Percentiles rank a stretch among this genome's conserved stretches.
Conservation (phyloP, 352 stramenopile genomes). For the Pythium pectinolyticum region DNA sequence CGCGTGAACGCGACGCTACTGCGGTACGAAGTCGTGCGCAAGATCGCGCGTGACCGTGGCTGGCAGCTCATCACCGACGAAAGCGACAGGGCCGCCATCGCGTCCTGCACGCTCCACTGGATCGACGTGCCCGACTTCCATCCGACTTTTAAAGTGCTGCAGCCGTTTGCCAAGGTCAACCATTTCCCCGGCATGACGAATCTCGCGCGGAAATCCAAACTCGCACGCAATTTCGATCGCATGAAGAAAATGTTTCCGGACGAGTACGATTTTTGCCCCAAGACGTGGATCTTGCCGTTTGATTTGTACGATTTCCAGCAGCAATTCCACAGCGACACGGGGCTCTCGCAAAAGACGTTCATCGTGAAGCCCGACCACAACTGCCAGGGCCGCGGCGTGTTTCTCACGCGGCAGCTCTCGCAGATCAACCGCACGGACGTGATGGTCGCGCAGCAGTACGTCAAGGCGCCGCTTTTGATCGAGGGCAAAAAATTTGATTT, state of each 20-base stretch:
- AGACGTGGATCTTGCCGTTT: slow-evolving; percentile 96
- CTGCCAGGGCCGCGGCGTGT: slow-evolving; percentile 92
- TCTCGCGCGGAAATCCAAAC: slow-evolving; percentile 93
- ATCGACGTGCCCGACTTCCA: slow-evolving; percentile 93
- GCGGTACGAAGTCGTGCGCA: slow-evolving; percentile 82
- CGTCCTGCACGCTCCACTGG: slow-evolving; percentile 92
- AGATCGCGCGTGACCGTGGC: slow-evolving; percentile 69
- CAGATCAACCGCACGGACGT: slow-evolving; percentile 88
- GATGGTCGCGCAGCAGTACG: slow-evolving; percentile 87
- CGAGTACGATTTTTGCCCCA: slow-evolving; percentile 94
- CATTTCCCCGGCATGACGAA: slow-evolving; percentile 96
- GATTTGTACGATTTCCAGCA: slow-evolving; percentile 92
- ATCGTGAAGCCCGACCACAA: slow-evolving; percentile 95
- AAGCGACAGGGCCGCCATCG: slow-evolving; percentile 58
- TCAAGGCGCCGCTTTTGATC: slow-evolving; percentile 72
- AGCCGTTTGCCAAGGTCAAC: slow-evolving; percentile 94
- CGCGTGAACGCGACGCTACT: slow-evolving; percentile 75
- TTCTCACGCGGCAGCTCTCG: slow-evolving; percentile 90
- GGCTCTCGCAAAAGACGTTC: slow-evolving; percentile 90
- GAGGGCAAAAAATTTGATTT: slow-evolving; percentile 93
- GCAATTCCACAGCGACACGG: slow-evolving; percentile 89
- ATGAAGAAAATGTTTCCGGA: slow-evolving; percentile 94
- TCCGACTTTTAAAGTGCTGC: slow-evolving; percentile 84
- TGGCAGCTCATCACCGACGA: slow-evolving; percentile 79
- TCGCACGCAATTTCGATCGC: slow-evolving; percentile 94